Evolutionary conservation across 768 basidiomycete genomes (phyloP), one percentile per base, ranked within the genome.

Genomic region (Ramaria sp.): DNA sequence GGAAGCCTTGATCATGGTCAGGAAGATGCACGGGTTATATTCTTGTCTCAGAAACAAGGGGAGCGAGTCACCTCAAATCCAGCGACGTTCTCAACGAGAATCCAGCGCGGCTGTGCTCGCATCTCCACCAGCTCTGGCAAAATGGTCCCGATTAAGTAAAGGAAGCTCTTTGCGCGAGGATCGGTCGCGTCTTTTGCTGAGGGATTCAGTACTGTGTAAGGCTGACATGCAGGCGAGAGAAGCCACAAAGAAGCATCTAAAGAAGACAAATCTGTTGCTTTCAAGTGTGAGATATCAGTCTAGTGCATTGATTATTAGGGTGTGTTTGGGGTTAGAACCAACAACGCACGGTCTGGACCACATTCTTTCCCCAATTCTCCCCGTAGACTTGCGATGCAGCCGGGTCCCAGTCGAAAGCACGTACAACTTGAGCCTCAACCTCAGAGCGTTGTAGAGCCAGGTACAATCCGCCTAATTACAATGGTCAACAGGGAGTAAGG

Each of bases 351-450:
- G 79, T 84, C 63, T 69, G 67, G 15, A 79, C 75, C 30, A 79
- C 63, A 22, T 71, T 63, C 9, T 63, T 51, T 6, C 78, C 78
- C 64, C 81, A 70, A 67, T 90, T 89, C 19, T 76, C 73, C 19
- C 68, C 69, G 67, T 91, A 91, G 17, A 88, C 86, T 54, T 75
- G 75, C 62, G 82, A 84, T 37, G 86, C 86, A 19, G 72, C 74
- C 62, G 81, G 86, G 70, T 90, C 88, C 86, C 88, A 89, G 66
- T 91, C 89, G 64, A 83, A 88, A n/a, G 88, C 86, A 59, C 77
- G 78, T 5, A 83, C 70, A 33, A 86, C 74, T 41, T 53, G 62
- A 4, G 73, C 80, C 19, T 71, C 62, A 46, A 79, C 69, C 10
- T 62, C 64, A 62, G 81, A 82, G 51, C 79, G 75, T 46, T 70